Evolutionary conservation across 805 yeast species (phyloP).

Genomic region (Candida nitratophila): DNA sequence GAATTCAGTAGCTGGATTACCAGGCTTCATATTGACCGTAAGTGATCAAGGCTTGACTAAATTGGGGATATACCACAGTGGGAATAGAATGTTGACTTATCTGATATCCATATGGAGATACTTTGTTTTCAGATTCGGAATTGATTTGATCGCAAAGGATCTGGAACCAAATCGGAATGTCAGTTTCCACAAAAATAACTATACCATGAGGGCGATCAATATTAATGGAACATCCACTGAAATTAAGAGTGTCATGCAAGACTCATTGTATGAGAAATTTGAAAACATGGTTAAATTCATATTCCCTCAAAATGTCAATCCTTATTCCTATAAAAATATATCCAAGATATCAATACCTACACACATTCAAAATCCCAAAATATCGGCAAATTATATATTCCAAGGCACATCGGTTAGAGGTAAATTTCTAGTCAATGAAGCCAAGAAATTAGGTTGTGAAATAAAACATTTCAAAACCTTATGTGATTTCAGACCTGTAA

Average conservation of each 20-base stretch:
- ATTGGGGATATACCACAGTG: conserved; percentile 49
- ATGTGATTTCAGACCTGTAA: conserved; percentile 52
- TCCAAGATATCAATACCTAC: conserved; percentile 18
- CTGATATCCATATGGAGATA: conserved; percentile 77
- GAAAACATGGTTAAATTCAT: conserved; percentile 13
- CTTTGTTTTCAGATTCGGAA: conserved; percentile 76
- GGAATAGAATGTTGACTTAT: conserved; percentile 36
- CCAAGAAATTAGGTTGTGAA: conserved; percentile 59
- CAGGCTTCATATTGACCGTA: conserved; percentile 78
- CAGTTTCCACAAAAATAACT: conserved; percentile 6
- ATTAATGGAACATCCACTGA: too few species aligned
- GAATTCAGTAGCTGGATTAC: conserved; percentile 84
- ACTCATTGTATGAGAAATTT: conserved; percentile 5
- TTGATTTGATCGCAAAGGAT: conserved; percentile 31
- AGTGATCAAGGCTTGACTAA: conserved; percentile 67
- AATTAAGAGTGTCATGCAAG: too few species aligned
- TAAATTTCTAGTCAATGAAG: conserved; percentile 59
- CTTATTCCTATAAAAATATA: conserved; percentile 9
- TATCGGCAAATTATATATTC: conserved; percentile 62
- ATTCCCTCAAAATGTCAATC: conserved; percentile 15
- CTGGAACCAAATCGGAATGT: conserved; percentile 7
- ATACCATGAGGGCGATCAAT: conserved; percentile 15
- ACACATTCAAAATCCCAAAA: conserved; percentile 16
- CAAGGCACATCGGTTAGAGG: conserved; percentile 68
- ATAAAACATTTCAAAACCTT: conserved; percentile 54